Evolutionary conservation across 2,329 filamentous ascomycete species (phyloP).

Genomic region (Neofusicoccum cordaticola): DNA sequence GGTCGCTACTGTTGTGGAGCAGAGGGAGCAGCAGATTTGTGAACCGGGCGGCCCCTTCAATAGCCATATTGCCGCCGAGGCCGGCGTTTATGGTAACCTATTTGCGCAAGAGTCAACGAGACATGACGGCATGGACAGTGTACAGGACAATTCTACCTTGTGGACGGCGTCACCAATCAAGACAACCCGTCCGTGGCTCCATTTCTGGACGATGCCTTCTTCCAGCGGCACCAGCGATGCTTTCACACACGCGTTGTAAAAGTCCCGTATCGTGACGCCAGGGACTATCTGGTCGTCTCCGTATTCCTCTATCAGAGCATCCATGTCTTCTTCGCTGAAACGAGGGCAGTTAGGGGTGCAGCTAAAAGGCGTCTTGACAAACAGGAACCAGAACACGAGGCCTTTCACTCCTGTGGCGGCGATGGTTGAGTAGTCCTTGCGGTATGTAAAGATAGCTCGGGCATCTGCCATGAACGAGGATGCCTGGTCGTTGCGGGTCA

Average conservation of each 20-base stretch:
- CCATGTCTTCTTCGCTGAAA: conserved; percentile 27
- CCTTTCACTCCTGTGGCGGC: conserved; percentile 20
- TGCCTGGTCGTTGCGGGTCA: neutral
- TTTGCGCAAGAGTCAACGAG: neutral
- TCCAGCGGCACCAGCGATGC: neutral
- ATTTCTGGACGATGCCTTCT: neutral
- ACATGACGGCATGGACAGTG: neutral
- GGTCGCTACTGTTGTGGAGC: neutral
- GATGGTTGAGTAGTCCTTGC: conserved; percentile 1
- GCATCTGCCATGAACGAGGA: neutral
- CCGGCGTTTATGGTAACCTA: conserved; percentile 5
- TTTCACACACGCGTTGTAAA: conserved; percentile 29
- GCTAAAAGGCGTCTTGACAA: conserved; percentile 20
- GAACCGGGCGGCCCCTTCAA: neutral
- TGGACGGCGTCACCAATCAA: neutral
- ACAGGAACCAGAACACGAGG: conserved; percentile 26
- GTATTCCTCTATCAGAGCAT: conserved; percentile 26
- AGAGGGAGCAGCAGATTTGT: neutral
- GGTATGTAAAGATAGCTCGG: neutral
- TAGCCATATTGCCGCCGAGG: neutral
- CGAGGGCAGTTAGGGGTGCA: conserved; percentile 26
- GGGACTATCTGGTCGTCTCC: conserved; percentile 28
- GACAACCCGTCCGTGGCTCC: neutral
- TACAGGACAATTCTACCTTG: neutral
- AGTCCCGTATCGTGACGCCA: conserved; percentile 31